Conservation (phyloP, 768 basidiomycete species). For the Collybia sordida region DNA sequence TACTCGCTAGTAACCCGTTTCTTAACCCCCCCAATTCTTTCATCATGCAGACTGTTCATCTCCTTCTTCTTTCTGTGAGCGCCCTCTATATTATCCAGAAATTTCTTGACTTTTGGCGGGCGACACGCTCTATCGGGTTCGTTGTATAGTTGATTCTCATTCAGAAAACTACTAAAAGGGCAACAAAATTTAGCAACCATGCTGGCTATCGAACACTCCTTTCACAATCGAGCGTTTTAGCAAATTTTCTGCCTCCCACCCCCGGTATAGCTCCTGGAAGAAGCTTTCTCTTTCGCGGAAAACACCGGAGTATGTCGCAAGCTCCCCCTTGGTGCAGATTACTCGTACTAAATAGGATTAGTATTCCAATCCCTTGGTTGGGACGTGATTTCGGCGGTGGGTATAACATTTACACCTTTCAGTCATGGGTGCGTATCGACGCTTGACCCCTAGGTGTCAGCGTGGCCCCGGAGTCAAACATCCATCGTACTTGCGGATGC, state of each 20-base stretch:
- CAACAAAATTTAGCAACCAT: conserved; percentile 21
- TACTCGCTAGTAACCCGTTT: no score
- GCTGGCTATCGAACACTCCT: conserved; percentile 32
- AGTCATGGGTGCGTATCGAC: background rate
- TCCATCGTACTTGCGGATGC: conserved; percentile 36
- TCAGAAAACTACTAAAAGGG: background rate
- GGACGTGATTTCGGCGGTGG: conserved; percentile 35
- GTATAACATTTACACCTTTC: background rate
- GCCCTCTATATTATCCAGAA: conserved; percentile 20
- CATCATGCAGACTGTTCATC: conserved; percentile 5
- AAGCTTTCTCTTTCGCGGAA: conserved; percentile 28
- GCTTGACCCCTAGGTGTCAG: conserved; percentile 19
- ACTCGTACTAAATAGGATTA: background rate
- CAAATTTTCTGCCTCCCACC: conserved; percentile 25
- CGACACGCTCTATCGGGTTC: conserved; percentile 27
- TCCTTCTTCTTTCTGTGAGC: conserved; percentile 13
- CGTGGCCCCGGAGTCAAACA: conserved; percentile 20
- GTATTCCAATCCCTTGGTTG: conserved; percentile 8
- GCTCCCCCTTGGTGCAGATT: no score
- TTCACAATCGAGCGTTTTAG: conserved; percentile 18
- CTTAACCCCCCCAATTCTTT: no score
- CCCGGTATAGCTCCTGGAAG: conserved; percentile 27
- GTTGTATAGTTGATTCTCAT: conserved; percentile 1
- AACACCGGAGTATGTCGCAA: conserved; percentile 25
- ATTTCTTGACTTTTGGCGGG: conserved; percentile 19